phyloP scores from a whole-genome alignment of 371 early-diverging fungal species.

The Lichtheimia corymbifera region DNA sequence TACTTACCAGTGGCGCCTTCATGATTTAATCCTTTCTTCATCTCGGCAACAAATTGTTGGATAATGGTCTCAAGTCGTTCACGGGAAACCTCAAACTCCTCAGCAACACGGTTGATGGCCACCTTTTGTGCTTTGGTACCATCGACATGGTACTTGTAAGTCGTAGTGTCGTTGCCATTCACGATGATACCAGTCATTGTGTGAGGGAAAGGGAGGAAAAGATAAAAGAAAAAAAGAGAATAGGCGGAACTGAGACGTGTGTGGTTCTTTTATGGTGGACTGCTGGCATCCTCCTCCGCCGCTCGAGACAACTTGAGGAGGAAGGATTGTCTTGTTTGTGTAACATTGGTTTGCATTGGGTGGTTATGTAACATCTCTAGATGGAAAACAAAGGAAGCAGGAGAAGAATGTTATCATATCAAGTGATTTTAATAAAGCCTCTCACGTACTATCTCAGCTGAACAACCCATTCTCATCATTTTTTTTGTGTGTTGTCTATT shows the following conservation, averaged over 20 bases:
- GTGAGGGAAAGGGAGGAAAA: conserved; percentile 12
- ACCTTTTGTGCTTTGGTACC: conserved; percentile 32
- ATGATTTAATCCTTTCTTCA: conserved; percentile 70
- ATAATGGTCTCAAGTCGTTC: conserved; percentile 60
- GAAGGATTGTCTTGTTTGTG: too few relatives aligned
- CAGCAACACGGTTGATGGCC: conserved; percentile 45
- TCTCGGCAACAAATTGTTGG: conserved; percentile 68
- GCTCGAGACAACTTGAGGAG: too few relatives aligned
- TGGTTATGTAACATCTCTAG: too few relatives aligned
- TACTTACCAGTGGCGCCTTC: conserved; percentile 53
- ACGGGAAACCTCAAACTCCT: conserved; percentile 58
- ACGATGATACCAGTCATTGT: conserved; percentile 5
- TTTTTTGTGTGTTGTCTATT: too few relatives aligned
- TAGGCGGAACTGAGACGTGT: conserved; percentile 2
- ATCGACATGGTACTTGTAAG: conserved; percentile 15
- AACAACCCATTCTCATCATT: too few relatives aligned
- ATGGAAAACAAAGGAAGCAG: too few relatives aligned
- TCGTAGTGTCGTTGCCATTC: not conserved
- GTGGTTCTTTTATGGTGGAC: too few relatives aligned
- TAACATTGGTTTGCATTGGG: too few relatives aligned
- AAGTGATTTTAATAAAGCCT: too few relatives aligned
- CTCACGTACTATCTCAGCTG: too few relatives aligned
- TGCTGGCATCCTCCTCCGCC: too few relatives aligned
- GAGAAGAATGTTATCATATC: too few relatives aligned
- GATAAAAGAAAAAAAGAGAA: conserved; percentile 12